Evolutionary conservation across 257 asterid species (phyloP), one percentile per base, ranked within the genome.

Genomic region (Paraleonurus japonicus): DNA sequence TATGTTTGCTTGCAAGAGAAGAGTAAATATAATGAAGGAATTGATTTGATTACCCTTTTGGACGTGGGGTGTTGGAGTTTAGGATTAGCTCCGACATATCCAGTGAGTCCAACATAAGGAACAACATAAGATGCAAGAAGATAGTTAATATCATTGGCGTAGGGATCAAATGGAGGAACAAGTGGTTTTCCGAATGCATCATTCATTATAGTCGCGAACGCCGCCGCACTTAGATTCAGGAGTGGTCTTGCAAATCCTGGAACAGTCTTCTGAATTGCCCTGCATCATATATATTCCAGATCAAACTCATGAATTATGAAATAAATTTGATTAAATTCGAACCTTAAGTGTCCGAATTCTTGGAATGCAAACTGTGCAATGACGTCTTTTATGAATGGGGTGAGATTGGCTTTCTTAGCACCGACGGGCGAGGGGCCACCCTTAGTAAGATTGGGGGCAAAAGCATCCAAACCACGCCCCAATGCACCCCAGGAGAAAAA

Each of bases 61-160:
- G 98, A 84, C 2, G 26, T 39, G 26, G 87, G 72, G 77, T 76
- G 74, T 5, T 69, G 65, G 72, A 94, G 97, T 63, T 79, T 83
- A 0, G 96, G 89, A 45, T 84, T 94, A 4, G 96, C 92, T 4
- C 97, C 98, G 0, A 94, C 98, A 9, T 91, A 94, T 7, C 97
- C 98, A 0, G 96, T 94, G 80, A 91, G 96, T 62, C 98, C 97
- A 58, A 91, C 89, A 58, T 87, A 93, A 33, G 97, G 96, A n/a
- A 94, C 69, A 5, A 94, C 63, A 57, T 89, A 94, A 3, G 89
- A 85, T 1, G 99, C 98, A 51, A 94, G 74, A 17, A 94, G 96
- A 65, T 84, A 91, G 61, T 91, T 89, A 22, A 91, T 73, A 64
- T 86, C 96, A 64, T 82, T 80, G 4, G 90, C 95, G 53, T 91